These are phyloP conservation scores for Hygrophorus russula DNA, from an alignment of 768 basidiomycete species.

Conservation along the genomic window DNA sequence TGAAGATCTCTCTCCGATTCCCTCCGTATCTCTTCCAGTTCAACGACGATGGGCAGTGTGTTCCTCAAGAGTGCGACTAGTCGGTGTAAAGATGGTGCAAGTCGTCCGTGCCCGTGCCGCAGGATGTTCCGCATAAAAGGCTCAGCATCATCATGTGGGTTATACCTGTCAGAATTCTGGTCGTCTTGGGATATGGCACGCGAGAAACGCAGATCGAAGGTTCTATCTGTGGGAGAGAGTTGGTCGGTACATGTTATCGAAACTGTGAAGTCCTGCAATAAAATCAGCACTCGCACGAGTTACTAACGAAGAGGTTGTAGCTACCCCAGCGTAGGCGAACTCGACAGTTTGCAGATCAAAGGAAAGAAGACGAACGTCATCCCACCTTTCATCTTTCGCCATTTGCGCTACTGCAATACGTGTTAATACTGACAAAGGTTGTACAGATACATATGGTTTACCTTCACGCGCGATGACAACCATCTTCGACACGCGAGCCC, in stretches of 20 bases:
- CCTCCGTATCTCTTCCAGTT: conserved; percentile 45
- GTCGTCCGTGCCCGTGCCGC: conserved; percentile 49
- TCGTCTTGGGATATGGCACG: conserved; percentile 24
- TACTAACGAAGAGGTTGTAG: conserved; percentile 5
- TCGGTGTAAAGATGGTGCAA: conserved; percentile 53
- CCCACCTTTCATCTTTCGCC: conserved; percentile 61
- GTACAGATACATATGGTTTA: conserved; percentile 15
- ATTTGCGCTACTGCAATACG: conserved; percentile 63
- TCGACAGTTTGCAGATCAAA: conserved; percentile 93
- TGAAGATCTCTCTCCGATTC: conserved; percentile 3
- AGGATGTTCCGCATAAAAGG: conserved; percentile 64
- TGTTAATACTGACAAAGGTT: conserved; percentile 1
- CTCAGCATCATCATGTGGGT: conserved; percentile 75
- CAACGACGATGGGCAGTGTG: conserved; percentile 67
- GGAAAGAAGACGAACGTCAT: conserved; percentile 70
- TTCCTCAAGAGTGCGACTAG: conserved; percentile 62
- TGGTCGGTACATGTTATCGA: conserved; percentile 74
- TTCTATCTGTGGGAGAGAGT: conserved; percentile 53
- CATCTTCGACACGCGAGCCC: conserved; percentile 89
- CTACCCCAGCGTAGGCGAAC: conserved; percentile 64
- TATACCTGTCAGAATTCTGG: conserved; percentile 24
- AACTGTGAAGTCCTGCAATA: conserved; percentile 56
- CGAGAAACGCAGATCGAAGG: conserved; percentile 66
- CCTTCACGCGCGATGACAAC: conserved; percentile 88
- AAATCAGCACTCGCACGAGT: not conserved